Percentiles rank a stretch among this genome's conserved stretches.
phyloP scores from a whole-genome alignment of 192 early-diverging fungal genomes.

The Coemansia sp. region DNA sequence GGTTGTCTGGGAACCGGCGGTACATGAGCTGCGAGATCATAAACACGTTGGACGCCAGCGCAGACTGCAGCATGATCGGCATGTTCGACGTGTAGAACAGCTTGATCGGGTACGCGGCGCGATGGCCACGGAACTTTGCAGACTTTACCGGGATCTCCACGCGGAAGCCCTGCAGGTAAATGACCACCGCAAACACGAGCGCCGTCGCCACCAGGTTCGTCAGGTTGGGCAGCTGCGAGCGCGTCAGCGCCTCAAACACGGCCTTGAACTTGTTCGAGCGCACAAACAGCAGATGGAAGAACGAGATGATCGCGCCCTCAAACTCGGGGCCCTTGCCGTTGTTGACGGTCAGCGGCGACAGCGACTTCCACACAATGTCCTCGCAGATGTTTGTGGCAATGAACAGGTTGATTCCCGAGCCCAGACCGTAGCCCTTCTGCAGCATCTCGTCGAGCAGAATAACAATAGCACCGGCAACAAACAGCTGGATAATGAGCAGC shows the following conservation, averaged over 20 bases:
- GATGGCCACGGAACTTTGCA: constrained; percentile 92
- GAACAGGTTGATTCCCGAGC: constrained; percentile 98
- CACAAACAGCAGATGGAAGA: constrained; percentile 94
- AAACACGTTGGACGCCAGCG: constrained; percentile 94
- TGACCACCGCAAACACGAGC: constrained; percentile 82
- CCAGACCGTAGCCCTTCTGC: constrained; percentile 99
- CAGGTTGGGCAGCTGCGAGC: constrained; percentile 80
- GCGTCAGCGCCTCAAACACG: constrained; percentile 96
- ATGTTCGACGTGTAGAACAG: constrained; percentile 99
- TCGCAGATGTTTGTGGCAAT: constrained; percentile 99
- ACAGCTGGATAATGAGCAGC: constrained; percentile 94
- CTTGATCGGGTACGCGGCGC: constrained; percentile 98
- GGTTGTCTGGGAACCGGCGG: constrained; percentile 96
- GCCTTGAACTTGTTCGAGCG: constrained; percentile 97
- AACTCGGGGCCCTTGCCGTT: constrained; percentile 98
- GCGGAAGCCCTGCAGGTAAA: constrained; percentile 99
- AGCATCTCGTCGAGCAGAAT: constrained; percentile 98
- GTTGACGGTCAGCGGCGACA: constrained; percentile 97
- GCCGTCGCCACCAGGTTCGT: constrained; percentile 91
- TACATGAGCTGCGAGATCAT: constrained; percentile 98
- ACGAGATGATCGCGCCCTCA: constrained; percentile 94
- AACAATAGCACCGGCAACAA: constrained; percentile 95
- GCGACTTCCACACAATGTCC: constrained; percentile 98
- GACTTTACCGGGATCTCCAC: constrained; percentile 99
- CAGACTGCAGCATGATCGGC: constrained; percentile 99